phyloP scores from a whole-genome alignment of 2,329 filamentous ascomycete species.

The Eutypa lata region DNA sequence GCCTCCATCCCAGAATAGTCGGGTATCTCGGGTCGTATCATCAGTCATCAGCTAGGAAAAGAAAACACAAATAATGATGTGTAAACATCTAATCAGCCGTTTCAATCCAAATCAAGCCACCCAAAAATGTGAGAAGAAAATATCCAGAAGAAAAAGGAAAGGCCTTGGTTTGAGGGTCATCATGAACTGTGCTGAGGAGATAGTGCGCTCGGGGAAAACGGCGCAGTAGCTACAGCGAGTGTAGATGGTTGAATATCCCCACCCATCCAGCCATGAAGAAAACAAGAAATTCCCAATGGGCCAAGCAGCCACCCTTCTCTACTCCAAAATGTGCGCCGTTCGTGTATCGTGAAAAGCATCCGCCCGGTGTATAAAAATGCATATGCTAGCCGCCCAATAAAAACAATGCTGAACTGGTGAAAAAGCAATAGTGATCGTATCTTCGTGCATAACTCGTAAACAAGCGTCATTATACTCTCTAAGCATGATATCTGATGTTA shows the following conservation, averaged over 20 bases:
- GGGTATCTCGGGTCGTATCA: conserved; percentile 29
- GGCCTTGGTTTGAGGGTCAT: no score
- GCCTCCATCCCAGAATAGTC: conserved; percentile 22
- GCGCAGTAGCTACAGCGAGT: neutral
- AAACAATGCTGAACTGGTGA: neutral
- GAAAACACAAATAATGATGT: conserved; percentile 5
- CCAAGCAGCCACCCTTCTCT: conserved; percentile 11
- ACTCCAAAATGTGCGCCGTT: conserved; percentile 23
- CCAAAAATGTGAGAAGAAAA: neutral
- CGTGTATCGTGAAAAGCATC: conserved; percentile 8
- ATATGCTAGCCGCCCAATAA: conserved; percentile 8
- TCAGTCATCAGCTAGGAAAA: conserved; percentile 28
- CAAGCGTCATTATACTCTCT: no score
- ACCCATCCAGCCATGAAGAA: neutral
- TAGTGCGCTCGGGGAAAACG: no score
- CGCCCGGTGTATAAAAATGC: conserved; percentile 13
- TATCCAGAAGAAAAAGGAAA: no score
- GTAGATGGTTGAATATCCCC: neutral
- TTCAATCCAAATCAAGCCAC: neutral
- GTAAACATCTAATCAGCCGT: neutral
- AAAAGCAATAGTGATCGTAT: conserved; percentile 10
- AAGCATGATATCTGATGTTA: no score
- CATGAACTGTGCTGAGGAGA: no score
- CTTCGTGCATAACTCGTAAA: conserved; percentile 8
- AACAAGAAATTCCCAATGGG: neutral